Evolutionary conservation across 768 basidiomycete species (phyloP).

Genomic region (Russula griseocarnosa): DNA sequence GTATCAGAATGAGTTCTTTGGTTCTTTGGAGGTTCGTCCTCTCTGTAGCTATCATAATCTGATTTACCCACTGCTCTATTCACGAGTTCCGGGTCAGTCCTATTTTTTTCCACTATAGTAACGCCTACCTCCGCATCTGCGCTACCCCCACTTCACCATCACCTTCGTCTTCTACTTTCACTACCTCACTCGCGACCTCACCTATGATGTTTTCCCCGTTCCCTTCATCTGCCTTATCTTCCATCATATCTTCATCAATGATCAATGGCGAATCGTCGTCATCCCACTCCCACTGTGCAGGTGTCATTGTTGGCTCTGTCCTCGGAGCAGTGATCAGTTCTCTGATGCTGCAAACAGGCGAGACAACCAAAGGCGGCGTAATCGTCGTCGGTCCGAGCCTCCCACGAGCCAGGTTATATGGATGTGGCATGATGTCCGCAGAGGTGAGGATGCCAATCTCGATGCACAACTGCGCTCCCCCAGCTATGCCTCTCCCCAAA

Average conservation of each 20-base stretch:
- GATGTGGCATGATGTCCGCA: conserved; percentile 27
- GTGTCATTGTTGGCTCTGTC: conserved; percentile 25
- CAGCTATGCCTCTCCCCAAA: conserved; percentile 64
- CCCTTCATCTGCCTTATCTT: conserved; percentile 2
- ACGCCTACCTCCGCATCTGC: conserved; percentile 12
- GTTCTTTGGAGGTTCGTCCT: conserved; percentile 70
- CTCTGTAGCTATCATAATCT: conserved; percentile 47
- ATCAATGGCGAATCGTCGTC: background rate
- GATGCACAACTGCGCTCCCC: conserved; percentile 32
- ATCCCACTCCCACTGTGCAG: background rate
- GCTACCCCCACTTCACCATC: conserved; percentile 14
- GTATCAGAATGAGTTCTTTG: too few species aligned
- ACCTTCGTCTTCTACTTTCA: conserved; percentile 2
- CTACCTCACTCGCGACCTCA: conserved; percentile 3
- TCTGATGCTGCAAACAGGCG: conserved; percentile 35
- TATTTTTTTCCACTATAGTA: conserved; percentile 29
- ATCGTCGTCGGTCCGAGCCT: background rate
- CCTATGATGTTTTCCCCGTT: background rate
- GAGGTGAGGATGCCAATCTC: conserved; percentile 7
- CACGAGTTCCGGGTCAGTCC: conserved; percentile 31
- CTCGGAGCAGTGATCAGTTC: conserved; percentile 25
- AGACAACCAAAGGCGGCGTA: conserved; percentile 28
- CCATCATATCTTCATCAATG: background rate
- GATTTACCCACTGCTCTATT: conserved; percentile 2
- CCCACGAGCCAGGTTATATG: conserved; percentile 23